Evolutionary conservation across 2,329 filamentous ascomycete species (phyloP), one percentile per base, ranked within the genome.

Genomic region (Lecanicillium sp.): DNA sequence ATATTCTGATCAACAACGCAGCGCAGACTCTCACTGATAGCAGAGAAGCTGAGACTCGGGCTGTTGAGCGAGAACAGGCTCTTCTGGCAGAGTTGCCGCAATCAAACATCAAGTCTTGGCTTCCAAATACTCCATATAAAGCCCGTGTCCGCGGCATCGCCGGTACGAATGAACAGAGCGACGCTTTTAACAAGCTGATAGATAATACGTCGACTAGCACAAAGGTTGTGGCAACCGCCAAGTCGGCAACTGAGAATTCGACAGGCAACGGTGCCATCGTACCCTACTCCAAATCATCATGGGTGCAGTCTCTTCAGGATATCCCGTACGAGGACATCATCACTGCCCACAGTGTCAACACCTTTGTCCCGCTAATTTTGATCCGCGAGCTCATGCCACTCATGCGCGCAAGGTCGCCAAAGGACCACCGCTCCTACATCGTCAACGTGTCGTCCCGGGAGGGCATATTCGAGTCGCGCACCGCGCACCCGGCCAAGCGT

Each of bases 301-400:
- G 60, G 65, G 54, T 59, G 6, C 66, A 67, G 37, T 52, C 53
- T 1, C 43, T 67, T 12, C 45, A 55, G 26, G 59, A 67, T 12
- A 67, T 68, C 10, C 65, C 65, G 1, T 68, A 67, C 50, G 61
- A 66, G 38, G 65, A 68, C 51, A 49, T 68, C 26, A 63, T 68
- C 40, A 64, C 61, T 6, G 62, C 62, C 2, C 64, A 66, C 43
- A 58, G 56, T 4, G 59, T 67, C 51, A 67, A 68, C 49, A 60
- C 64, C 7, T 65, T 67, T 30, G 63, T 66, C 5, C 65, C 64
- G 6, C 53, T 68, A 2, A 66, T 68, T 32, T 55, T 67, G 5
- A 63, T 62, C 35, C 62, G 64, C 1, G 67, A 68, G 48, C 57
- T 68, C 1, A 51, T 67, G 1, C 61, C 62, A 0, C 33, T 57